phyloP scores from a whole-genome alignment of 495 filamentous ascomycete species.

The Tuber calosporum region DNA sequence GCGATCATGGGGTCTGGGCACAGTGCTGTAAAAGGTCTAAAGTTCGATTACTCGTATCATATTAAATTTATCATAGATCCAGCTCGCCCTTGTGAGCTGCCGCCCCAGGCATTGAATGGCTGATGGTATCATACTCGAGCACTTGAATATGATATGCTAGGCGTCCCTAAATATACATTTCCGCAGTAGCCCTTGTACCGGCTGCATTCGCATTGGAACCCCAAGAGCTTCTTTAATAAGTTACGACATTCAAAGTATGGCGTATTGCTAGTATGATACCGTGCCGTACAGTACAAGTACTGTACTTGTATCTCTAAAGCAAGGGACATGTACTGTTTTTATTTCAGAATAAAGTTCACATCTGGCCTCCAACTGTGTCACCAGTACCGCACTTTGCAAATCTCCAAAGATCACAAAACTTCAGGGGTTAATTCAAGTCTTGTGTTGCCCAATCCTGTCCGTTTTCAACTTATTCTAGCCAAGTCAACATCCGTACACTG shows the following conservation, averaged over 20 bases:
- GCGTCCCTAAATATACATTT: not conserved
- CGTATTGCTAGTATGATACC: not conserved
- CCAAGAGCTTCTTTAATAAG: too few species aligned
- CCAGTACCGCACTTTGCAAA: not conserved
- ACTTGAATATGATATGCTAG: too few species aligned
- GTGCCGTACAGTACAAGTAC: too few species aligned
- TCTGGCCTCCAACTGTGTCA: not conserved
- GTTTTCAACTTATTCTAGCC: not conserved
- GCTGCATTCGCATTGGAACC: not conserved
- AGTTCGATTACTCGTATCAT: too few species aligned
- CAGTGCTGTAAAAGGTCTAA: too few species aligned
- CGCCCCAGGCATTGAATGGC: not conserved
- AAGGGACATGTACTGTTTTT: not conserved
- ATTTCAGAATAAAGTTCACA: not conserved
- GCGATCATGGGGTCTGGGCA: too few species aligned
- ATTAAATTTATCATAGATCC: too few species aligned
- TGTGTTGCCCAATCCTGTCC: not conserved
- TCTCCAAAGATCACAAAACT: not conserved
- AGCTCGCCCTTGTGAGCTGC: not conserved
- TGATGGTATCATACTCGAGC: too few species aligned
- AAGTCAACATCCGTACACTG: not conserved
- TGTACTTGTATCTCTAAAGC: not conserved
- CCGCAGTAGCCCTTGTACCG: not conserved
- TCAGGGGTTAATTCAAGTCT: not conserved
- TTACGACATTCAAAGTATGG: too few species aligned